Percentiles rank a stretch among this genome's conserved stretches.
phyloP scores from a whole-genome alignment of 2,329 filamentous ascomycete genomes.

The Ceratocystis harringtonii region DNA sequence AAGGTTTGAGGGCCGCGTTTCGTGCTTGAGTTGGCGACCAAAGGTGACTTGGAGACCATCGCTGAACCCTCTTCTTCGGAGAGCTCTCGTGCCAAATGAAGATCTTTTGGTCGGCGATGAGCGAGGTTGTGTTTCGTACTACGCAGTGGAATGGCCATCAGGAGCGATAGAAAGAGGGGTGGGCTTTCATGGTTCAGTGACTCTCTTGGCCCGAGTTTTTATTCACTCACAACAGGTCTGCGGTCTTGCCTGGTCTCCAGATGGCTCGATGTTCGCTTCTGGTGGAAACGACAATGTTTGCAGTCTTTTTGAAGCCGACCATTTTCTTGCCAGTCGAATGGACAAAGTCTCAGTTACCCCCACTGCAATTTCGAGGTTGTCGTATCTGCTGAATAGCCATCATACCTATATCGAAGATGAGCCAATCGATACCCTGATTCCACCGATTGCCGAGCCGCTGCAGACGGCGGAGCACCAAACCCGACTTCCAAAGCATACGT shows the following conservation, averaged over 20 bases:
- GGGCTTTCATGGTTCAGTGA: constrained; percentile 65
- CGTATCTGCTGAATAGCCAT: constrained; percentile 2
- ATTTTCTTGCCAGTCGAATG: constrained; percentile 31
- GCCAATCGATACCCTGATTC: constrained; percentile 7
- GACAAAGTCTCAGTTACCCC: constrained; percentile 6
- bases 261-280: constrained; percentile 64
- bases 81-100: constrained; percentile 49
- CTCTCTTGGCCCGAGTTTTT: constrained; percentile 58
- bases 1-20: constrained; percentile 61
- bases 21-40: constrained; percentile 71
- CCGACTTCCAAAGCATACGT: constrained; percentile 39
- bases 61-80: constrained; percentile 32
- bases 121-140: constrained; percentile 68
- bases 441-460: constrained; percentile 1
- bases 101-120: constrained; percentile 82
- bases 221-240: constrained; percentile 85
- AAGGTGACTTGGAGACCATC: constrained; percentile 39
- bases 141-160: constrained; percentile 71
- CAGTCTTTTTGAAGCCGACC: constrained; percentile 58
- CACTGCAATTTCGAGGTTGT: background rate
- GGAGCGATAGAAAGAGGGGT: constrained; percentile 46
- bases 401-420: constrained; percentile 6
- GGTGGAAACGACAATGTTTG: constrained; percentile 89
- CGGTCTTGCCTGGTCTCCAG: constrained; percentile 72
- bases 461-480: background rate